Evolutionary conservation across 1,284 basidiomycete genomes (phyloP), one percentile per base, ranked within the genome.

Genomic region (Cryptococcus neoformans): DNA sequence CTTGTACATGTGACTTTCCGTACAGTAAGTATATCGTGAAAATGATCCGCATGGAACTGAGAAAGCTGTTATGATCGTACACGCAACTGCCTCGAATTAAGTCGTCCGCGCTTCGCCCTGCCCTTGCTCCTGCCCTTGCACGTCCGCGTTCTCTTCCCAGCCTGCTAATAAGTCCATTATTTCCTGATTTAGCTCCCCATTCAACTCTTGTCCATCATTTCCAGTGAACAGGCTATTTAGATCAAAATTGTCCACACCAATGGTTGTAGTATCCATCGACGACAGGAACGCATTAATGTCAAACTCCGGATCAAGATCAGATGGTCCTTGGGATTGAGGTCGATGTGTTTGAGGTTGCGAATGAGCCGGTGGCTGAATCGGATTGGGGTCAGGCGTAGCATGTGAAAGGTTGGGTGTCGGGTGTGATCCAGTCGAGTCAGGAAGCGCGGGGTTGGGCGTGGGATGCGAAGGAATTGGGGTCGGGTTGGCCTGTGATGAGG

Each of bases 81-180:
- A 28, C 1, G 28, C 28, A 28, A 4, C 28, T 28, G 3, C 28
- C 28, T 28, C 28, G 28, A 28, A 28, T 28, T 28, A 28, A 28
- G 28, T 28, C 28, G 28, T 4, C 28, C 28, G 28, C 28, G 28
- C 28, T 4, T 28, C 28, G 28, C 28, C 4, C 28, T 28, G 42
- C 14, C 11, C 44, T 21, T 21, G 14, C 21, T 46, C 44, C 21
- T 46, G 44, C 3, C 34, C 46, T 34, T 35, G 34, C 8, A 11
- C 34, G 8, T 28, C 9, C 10, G 16, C 46, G 34, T 53, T 35
- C 37, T 38, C 49, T 17, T 66, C 64, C 62, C 62, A 68, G 2
- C 56, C 60, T 49, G 56, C 60, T 28, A 70, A 36, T 3, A 68
- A 46, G 51, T 67, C 65, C 60, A 65, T 59, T 46, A 67, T 60